These are phyloP conservation scores for Mrakia hoshinonis DNA, from an alignment of 768 basidiomycete species.

Conservation along the genomic window DNA sequence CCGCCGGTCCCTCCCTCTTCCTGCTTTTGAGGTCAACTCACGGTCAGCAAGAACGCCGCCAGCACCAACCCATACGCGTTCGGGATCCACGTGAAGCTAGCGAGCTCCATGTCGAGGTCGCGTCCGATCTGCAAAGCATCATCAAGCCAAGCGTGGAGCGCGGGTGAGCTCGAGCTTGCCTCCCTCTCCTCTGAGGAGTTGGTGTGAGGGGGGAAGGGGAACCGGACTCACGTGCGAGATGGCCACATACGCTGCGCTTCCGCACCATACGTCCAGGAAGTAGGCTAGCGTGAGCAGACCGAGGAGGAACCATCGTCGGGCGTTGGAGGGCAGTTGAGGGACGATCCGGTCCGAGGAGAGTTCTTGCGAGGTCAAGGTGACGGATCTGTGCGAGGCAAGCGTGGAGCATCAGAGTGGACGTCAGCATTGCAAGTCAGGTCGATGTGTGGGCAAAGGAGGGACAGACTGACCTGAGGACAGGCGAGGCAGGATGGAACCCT, in stretches of 20 bases:
- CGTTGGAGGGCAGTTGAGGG: not conserved
- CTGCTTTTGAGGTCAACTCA: not conserved
- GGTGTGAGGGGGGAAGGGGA: too few relatives aligned
- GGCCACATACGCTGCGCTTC: not conserved
- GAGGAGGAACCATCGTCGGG: not conserved
- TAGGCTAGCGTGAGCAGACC: not conserved
- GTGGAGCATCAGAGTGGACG: too few relatives aligned
- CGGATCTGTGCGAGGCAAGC: too few relatives aligned
- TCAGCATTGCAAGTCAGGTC: too few relatives aligned
- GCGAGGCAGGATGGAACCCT: too few relatives aligned
- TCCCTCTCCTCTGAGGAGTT: too few relatives aligned
- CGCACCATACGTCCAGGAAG: not conserved
- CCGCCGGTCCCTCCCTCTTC: not conserved
- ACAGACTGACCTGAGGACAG: too few relatives aligned
- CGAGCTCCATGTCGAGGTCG: constrained; percentile 4
- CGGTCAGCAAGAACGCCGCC: constrained; percentile 31
- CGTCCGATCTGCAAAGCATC: not conserved
- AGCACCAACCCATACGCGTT: constrained; percentile 34
- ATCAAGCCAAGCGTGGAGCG: not conserved
- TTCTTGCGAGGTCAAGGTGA: too few relatives aligned
- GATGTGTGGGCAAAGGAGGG: too few relatives aligned
- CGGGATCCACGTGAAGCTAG: not conserved
- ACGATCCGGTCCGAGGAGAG: too few relatives aligned
- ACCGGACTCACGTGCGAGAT: not conserved
- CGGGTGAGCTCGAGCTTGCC: not conserved